Evolutionary conservation across 495 filamentous ascomycete genomes (phyloP), one percentile per base, ranked within the genome.

Genomic region (Tuber magnatum): DNA sequence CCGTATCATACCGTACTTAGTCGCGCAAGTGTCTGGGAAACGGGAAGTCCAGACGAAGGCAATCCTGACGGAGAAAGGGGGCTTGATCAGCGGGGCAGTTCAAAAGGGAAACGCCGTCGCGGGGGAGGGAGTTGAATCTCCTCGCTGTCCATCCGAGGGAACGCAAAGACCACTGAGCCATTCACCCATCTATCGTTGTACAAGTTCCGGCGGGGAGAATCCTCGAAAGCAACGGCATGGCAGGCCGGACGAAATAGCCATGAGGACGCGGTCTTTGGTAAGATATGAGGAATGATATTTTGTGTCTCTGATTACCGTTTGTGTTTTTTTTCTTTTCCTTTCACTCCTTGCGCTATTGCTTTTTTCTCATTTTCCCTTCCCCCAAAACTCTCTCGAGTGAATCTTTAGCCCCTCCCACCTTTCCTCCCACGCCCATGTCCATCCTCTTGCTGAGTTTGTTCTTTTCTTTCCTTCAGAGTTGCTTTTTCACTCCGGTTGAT

Each of bases 401-500:
- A 75, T 69, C n/a, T 72, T 44, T 40, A 78, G 40, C 70, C 70
- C 65, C 70, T 73, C 56, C 40, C 40, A 75, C 75, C 69, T 68
- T 39, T 38, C 71, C 61, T 71, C 71, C 56, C 24, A 42, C 51
- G 20, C 38, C 76, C 35, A 79, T 75, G 77, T 44, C 69, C 71
- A 79, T 46, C 69, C 39, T 35, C 72, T 65, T 35, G 56, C 14
- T 20, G 28, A 35, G 9, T 65, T 28, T 20, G 56, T 65, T 65
- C 56, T 65, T 35, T 65, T 51, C 22, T 65, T 61, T 14, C 51
- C n/a, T 61, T 61, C 51, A 32, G 28, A 20, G 56, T 65, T 65
- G 28, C 56, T 76, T 73, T 28, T 35, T 72, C 71, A 70, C 72
- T 79, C 72, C 56, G 77, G 77, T 56, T 79, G 75, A 79, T 79